Conservation (phyloP, 192 early-diverging fungal genomes). For the Lunasporangiospora selenospora region DNA sequence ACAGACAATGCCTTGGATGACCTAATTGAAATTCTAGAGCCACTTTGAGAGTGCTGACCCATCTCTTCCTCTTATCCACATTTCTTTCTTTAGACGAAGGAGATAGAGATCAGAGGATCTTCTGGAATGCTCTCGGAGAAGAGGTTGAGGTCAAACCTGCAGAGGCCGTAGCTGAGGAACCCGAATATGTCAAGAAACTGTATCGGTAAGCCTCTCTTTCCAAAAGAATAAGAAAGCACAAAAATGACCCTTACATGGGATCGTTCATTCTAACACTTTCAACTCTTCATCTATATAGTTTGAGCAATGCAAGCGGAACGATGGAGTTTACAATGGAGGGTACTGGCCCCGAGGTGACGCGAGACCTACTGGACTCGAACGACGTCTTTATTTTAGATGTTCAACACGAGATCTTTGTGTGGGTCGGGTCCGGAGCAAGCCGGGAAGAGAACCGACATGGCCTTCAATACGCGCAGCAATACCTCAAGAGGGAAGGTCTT, state of each 20-base stretch:
- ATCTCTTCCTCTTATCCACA: not conserved
- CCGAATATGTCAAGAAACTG: conserved; percentile 53
- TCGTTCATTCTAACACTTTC: conserved; percentile 32
- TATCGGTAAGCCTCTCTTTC: conserved; percentile 41
- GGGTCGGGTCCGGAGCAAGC: conserved; percentile 63
- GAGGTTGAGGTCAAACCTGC: conserved; percentile 64
- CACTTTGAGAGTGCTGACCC: too few species aligned
- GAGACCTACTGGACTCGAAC: conserved; percentile 58
- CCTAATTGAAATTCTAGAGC: not conserved
- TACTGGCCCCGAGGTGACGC: conserved; percentile 48
- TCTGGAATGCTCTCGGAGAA: conserved; percentile 72
- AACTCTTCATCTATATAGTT: conserved; percentile 11
- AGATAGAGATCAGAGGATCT: conserved; percentile 59
- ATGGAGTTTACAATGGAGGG: conserved; percentile 64
- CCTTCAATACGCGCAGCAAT: conserved; percentile 71
- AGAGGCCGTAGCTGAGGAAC: conserved; percentile 47
- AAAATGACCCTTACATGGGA: not conserved
- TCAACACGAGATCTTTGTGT: conserved; percentile 62
- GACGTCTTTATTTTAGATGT: conserved; percentile 77
- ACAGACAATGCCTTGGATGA: not conserved
- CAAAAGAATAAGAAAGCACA: not conserved
- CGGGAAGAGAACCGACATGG: conserved; percentile 58
- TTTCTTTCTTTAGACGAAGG: conserved; percentile 58
- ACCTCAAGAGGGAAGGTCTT: conserved; percentile 58
- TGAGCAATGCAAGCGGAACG: conserved; percentile 45